Conservation (phyloP, 2,329 filamentous ascomycete genomes). For the Fusarium virguliforme region DNA sequence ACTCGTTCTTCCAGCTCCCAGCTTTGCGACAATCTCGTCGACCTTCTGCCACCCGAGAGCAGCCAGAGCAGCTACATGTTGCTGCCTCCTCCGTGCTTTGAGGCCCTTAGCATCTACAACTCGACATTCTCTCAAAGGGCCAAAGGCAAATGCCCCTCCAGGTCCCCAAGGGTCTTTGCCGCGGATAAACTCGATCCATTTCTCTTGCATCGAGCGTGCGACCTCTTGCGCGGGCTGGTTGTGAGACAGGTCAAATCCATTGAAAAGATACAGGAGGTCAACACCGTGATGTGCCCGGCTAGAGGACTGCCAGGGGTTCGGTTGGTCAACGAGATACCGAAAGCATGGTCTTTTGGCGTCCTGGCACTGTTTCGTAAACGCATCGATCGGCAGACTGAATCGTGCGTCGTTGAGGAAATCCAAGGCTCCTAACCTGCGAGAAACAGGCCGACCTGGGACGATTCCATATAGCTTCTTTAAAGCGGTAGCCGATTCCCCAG, state of each 20-base stretch:
- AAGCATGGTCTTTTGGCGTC: conserved; percentile 53
- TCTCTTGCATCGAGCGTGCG: conserved; percentile 57
- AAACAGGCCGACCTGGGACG: conserved; percentile 56
- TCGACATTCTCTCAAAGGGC: conserved; percentile 55
- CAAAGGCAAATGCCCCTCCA: conserved; percentile 52
- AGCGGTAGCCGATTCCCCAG: conserved; percentile 24
- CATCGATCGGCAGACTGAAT: conserved; percentile 51
- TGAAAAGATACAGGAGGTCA: conserved; percentile 63
- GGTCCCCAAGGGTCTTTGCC: conserved; percentile 58
- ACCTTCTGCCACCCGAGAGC: background rate
- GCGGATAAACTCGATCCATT: conserved; percentile 60
- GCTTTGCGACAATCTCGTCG: background rate
- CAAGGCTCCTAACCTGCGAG: conserved; percentile 60
- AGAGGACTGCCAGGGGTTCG: conserved; percentile 64
- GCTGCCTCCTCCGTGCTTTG: background rate
- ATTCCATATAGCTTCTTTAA: conserved; percentile 58
- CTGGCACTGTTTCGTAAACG: conserved; percentile 41
- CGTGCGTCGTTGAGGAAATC: conserved; percentile 56
- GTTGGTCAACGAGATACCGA: conserved; percentile 62
- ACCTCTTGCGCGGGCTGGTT: conserved; percentile 56
- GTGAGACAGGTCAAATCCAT: conserved; percentile 57
- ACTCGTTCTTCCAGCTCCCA: background rate
- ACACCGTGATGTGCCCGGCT: conserved; percentile 64
- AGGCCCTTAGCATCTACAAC: background rate
- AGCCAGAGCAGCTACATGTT: background rate